Percentiles rank a stretch among this genome's conserved stretches.
phyloP scores from a whole-genome alignment of 169 alveolate genomes.

The Eimeria zaria region DNA sequence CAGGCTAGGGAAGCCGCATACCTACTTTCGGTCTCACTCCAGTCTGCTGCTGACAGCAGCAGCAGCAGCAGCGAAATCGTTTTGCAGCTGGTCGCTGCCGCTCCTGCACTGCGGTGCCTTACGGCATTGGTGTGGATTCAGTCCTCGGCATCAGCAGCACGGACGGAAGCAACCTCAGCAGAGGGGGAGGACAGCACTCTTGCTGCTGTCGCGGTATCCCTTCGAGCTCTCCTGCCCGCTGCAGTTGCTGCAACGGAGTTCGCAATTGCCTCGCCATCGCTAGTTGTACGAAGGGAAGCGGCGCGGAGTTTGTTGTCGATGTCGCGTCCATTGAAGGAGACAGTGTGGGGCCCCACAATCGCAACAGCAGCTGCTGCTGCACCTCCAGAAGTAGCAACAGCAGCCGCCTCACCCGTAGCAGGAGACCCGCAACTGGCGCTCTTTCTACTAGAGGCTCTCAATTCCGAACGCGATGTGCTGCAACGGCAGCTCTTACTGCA shows the following conservation, averaged over 20 bases:
- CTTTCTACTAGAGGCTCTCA: conserved; percentile 43
- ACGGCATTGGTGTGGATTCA: conserved; percentile 61
- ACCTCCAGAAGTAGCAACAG: conserved; percentile 23
- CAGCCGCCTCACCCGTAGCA: conserved; percentile 56
- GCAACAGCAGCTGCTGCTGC: conserved; percentile 69
- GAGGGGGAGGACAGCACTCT: neutral
- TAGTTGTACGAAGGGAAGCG: conserved; percentile 50
- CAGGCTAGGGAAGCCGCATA: conserved; percentile 53
- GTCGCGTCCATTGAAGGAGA: conserved; percentile 22
- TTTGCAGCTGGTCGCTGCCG: conserved; percentile 39
- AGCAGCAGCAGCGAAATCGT: conserved; percentile 28
- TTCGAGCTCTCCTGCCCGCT: conserved; percentile 39
- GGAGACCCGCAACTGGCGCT: conserved; percentile 61
- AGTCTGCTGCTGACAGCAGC: conserved; percentile 13
- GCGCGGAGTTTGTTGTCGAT: conserved; percentile 28
- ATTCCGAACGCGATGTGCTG: conserved; percentile 47
- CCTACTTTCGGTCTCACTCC: neutral
- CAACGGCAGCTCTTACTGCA: conserved; percentile 34
- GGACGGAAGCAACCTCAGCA: neutral
- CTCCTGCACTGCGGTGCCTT: conserved; percentile 67
- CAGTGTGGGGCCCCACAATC: conserved; percentile 8
- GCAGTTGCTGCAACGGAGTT: conserved; percentile 48
- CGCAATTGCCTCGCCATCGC: conserved; percentile 53
- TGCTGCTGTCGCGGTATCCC: conserved; percentile 56
- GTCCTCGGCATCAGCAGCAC: neutral